Evolutionary conservation across 306 rosid genomes (phyloP).

Genomic region (Clitoria ternatea): DNA sequence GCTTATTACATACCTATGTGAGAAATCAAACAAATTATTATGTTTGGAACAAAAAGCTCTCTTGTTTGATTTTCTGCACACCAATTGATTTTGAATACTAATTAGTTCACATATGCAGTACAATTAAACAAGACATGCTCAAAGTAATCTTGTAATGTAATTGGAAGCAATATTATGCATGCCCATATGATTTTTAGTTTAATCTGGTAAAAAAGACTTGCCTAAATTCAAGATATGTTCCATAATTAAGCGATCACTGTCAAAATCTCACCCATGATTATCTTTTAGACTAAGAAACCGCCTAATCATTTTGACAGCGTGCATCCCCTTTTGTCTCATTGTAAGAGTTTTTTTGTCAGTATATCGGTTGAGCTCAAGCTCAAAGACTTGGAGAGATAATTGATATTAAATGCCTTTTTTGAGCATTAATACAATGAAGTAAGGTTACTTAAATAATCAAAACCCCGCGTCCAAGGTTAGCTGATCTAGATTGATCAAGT

Average conservation of each 20-base stretch:
- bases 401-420: not conserved
- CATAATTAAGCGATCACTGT: conserved; percentile 1
- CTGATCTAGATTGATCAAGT: not conserved
- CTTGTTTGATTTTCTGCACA: not conserved
- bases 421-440: not conserved
- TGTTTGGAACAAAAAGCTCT: not conserved
- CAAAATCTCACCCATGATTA: not conserved
- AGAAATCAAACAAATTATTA: conserved; percentile 12
- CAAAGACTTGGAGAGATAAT: not conserved
- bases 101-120: not conserved
- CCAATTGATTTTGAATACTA: not conserved
- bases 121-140: not conserved
- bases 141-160: not conserved
- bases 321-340: not conserved
- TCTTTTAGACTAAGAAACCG: not conserved
- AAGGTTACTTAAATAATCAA: not conserved
- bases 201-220: not conserved
- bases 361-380: not conserved
- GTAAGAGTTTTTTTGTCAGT: not conserved
- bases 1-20: not conserved
- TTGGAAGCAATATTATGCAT: not conserved
- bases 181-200: not conserved
- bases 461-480: not conserved
- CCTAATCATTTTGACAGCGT: not conserved
- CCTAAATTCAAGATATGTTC: not conserved